Conservation (phyloP, 176 grass and related monocot genomes). For the Secale cereale region DNA sequence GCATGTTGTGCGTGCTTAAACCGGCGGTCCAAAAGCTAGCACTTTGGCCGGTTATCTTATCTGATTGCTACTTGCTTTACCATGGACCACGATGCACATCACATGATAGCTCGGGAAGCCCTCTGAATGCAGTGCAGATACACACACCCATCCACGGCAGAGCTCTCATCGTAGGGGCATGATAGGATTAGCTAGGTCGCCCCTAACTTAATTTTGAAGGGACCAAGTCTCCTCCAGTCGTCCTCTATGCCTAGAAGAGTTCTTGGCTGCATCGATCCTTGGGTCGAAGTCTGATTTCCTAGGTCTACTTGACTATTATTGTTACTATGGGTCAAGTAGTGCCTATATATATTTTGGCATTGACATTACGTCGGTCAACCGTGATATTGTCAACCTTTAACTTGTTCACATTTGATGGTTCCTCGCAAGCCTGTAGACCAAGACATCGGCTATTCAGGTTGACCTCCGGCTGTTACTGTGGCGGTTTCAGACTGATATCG, state of each 20-base stretch:
- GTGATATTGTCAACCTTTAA: not conserved
- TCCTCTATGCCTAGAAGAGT: not conserved
- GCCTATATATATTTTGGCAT: not conserved
- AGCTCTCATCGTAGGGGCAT: not conserved
- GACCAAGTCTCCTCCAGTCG: not conserved
- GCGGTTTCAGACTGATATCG: not conserved
- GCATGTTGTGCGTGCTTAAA: constrained; percentile 6
- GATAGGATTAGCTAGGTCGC: not conserved
- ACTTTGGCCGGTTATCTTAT: constrained; percentile 3
- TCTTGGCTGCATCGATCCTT: not conserved
- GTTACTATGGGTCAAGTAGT: not conserved
- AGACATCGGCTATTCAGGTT: not conserved
- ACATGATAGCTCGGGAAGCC: not conserved
- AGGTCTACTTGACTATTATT: not conserved
- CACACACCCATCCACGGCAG: not conserved
- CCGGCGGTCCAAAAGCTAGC: constrained; percentile 1
- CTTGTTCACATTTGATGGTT: constrained; percentile 18
- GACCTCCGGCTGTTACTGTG: not conserved
- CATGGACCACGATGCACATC: constrained; percentile 11
- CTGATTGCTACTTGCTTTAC: not conserved
- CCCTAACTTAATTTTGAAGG: not conserved
- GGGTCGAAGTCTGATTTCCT: not conserved
- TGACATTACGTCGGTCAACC: not conserved
- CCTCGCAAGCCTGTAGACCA: not conserved
- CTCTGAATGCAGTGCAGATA: not conserved